Evolutionary conservation across 805 yeast species (phyloP).

Genomic region (Barnettozyma siamensis): DNA sequence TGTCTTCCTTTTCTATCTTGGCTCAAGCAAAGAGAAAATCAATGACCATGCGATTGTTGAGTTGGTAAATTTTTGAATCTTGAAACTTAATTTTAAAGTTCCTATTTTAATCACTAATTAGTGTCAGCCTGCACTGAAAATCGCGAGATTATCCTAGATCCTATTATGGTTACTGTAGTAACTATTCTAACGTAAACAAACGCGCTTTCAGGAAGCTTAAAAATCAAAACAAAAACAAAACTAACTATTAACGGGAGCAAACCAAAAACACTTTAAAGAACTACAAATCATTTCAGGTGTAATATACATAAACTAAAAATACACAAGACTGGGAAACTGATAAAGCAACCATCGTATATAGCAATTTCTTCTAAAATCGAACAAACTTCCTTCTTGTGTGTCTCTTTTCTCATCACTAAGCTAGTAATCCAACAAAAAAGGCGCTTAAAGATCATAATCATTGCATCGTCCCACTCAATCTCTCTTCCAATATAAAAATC

Average conservation of each 20-base stretch:
- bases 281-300: slow-evolving; percentile 1
- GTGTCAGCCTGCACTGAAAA: too few species aligned
- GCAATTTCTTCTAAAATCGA: background rate
- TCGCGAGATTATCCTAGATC: too few species aligned
- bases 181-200: background rate
- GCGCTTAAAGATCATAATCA: background rate
- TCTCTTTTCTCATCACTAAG: background rate
- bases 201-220: background rate
- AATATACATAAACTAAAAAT: slow-evolving; percentile 10
- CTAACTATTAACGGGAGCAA: background rate
- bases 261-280: too few species aligned
- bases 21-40: too few species aligned
- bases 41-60: too few species aligned
- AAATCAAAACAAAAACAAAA: background rate
- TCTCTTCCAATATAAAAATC: background rate
- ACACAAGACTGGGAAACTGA: slow-evolving; percentile 3
- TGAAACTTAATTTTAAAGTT: too few species aligned
- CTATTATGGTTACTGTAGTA: background rate
- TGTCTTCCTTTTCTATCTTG: too few species aligned
- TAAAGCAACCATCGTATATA: background rate
- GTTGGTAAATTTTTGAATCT: too few species aligned
- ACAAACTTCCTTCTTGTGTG: background rate
- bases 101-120: too few species aligned
- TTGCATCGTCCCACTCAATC: background rate
- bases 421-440: background rate